Evolutionary conservation across 345 rosid genomes (phyloP).

Genomic region (Acer negundo): DNA sequence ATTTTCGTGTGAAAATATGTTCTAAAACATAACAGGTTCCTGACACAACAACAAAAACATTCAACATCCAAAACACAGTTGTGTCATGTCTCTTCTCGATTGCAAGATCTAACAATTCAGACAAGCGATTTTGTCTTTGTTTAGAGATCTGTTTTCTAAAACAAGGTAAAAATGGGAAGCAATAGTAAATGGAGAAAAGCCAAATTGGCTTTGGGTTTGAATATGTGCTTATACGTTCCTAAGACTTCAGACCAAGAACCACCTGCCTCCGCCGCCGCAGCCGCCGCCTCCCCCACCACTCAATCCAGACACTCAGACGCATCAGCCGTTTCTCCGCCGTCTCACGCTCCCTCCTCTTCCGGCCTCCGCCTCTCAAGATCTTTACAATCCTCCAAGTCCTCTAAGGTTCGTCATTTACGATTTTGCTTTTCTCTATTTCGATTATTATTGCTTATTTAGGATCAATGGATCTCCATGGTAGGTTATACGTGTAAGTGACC

Average conservation of each 20-base stretch:
- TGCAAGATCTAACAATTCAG: background rate
- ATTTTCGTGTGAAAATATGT: background rate
- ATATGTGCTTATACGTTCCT: slow-evolving; percentile 74
- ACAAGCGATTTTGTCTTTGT: background rate
- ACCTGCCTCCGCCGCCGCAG: slow-evolving; percentile 23
- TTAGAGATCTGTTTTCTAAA: background rate
- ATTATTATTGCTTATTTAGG: background rate
- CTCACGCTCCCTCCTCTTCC: slow-evolving; percentile 58
- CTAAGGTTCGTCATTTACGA: slow-evolving; percentile 48
- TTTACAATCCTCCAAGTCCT: slow-evolving; percentile 37
- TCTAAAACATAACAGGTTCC: background rate
- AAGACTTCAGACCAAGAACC: slow-evolving; percentile 47
- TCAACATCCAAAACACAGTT: background rate
- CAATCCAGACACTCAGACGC: slow-evolving; percentile 42
- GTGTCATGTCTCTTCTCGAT: background rate
- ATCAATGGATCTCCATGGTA: slow-evolving; percentile 20
- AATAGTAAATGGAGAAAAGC: slow-evolving; percentile 80
- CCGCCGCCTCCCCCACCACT: slow-evolving; percentile 21
- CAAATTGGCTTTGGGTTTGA: slow-evolving; percentile 70
- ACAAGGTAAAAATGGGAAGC: slow-evolving; percentile 36
- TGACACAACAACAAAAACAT: background rate
- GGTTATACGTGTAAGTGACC: slow-evolving; percentile 11
- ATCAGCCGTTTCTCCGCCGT: slow-evolving; percentile 31
- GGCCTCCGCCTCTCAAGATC: slow-evolving; percentile 62
- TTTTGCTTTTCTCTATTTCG: background rate